These are phyloP conservation scores for Cucurbita moschata DNA, from an alignment of 306 rosid species.

Conservation along the genomic window DNA sequence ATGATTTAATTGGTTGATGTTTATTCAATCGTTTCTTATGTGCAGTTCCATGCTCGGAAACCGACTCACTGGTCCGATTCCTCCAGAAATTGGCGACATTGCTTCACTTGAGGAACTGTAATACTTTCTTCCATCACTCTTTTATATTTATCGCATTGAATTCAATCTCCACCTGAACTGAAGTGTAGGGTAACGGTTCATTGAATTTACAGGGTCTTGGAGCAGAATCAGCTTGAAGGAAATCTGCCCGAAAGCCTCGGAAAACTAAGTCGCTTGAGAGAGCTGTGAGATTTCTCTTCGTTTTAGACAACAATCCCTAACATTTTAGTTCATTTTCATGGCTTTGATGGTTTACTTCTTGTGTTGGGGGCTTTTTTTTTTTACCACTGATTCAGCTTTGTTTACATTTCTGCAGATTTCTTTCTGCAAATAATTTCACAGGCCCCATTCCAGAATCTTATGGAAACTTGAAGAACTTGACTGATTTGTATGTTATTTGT, in stretches of 20 bases:
- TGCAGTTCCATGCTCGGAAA: slow-evolving; percentile 56
- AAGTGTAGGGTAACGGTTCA: background rate
- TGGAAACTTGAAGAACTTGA: slow-evolving; percentile 36
- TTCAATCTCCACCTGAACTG: no score
- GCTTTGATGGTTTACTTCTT: no score
- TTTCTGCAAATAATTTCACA: slow-evolving; percentile 45
- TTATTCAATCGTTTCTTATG: background rate
- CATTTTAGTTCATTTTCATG: background rate
- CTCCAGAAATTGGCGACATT: slow-evolving; percentile 41
- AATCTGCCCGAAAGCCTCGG: slow-evolving; percentile 47
- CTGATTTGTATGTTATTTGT: slow-evolving; percentile 37
- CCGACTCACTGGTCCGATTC: slow-evolving; percentile 45
- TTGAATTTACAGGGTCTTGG: slow-evolving; percentile 28
- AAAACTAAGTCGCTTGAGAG: slow-evolving; percentile 24
- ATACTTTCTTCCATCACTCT: background rate
- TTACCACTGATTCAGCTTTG: background rate
- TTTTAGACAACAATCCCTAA: background rate
- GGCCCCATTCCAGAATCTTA: slow-evolving; percentile 49
- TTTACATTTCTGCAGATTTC: slow-evolving; percentile 23
- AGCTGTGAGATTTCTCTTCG: slow-evolving; percentile 2
- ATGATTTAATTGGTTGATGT: background rate
- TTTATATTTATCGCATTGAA: no score
- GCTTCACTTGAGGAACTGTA: slow-evolving; percentile 35
- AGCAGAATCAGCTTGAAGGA: slow-evolving; percentile 44
- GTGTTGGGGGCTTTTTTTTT: background rate